Conservation (phyloP, 306 rosid genomes). For the cucumber (Cucumis sativus) region Cucumber_9930_V3 NC_026659.2:4940001-4940500, state of each 20-base stretch:
- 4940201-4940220: not conserved
- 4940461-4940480: not conserved
- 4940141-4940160: not conserved
- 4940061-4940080: too few species aligned
- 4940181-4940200: not conserved
- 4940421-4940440: too few species aligned
- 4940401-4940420: not conserved
- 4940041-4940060: too few species aligned
- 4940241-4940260: not conserved
- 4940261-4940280: not conserved
- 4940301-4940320: not conserved
- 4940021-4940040: too few species aligned
- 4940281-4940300: not conserved
- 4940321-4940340: constrained; percentile 4
- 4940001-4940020: too few species aligned
- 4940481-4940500: not conserved
- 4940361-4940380: constrained; percentile 4
- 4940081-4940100: not conserved
- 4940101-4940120: not conserved
- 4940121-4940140: not conserved
- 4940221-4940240: not conserved
- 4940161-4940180: not conserved
- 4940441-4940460: not conserved
- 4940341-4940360: not conserved
- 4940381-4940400: constrained; percentile 19